A percentile compares a stretch with the other conserved stretches of the same genome.
Evolutionary conservation across 225 moss, liverwort and hornwort genomes (phyloP).

Genomic region (Polytrichum commune): DNA sequence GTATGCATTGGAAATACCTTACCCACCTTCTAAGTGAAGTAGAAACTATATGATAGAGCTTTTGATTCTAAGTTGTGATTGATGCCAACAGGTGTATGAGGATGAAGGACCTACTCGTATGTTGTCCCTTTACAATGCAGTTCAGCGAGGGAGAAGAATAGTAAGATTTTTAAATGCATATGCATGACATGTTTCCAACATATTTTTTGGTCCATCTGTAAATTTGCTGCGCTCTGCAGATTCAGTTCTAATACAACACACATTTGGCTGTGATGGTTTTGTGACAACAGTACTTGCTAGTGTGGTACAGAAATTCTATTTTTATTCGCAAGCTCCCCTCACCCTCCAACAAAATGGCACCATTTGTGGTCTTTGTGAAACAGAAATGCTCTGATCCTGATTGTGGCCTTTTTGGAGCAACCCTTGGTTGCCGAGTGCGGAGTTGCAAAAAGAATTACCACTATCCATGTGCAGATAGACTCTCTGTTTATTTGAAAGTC

Average conservation of each 20-base stretch:
- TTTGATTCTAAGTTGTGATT: neutral
- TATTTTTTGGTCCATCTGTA: too few species aligned
- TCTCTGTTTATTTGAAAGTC: conserved; percentile 55
- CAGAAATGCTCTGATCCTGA: conserved; percentile 72
- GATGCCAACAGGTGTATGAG: conserved; percentile 57
- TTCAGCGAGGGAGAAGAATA: conserved; percentile 43
- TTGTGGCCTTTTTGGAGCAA: conserved; percentile 77
- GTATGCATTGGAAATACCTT: too few species aligned
- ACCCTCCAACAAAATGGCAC: too few species aligned
- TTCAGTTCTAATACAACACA: too few species aligned
- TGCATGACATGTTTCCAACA: too few species aligned
- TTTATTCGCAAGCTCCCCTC: too few species aligned
- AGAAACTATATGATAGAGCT: too few species aligned
- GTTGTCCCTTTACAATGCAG: conserved; percentile 28
- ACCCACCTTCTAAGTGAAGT: too few species aligned
- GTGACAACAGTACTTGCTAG: too few species aligned
- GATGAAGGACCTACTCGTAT: conserved; percentile 31
- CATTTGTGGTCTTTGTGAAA: conserved; percentile 9
- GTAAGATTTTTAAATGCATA: conserved; percentile 22
- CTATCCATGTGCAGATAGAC: conserved; percentile 85
- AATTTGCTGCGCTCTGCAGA: too few species aligned
- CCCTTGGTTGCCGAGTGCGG: conserved; percentile 80
- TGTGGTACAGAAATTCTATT: too few species aligned
- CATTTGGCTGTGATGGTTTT: too few species aligned
- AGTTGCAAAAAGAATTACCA: conserved; percentile 73